Evolutionary conservation across 176 grass and related monocot species (phyloP), one percentile per base, ranked within the genome.

Genomic region (Carex parvula): DNA sequence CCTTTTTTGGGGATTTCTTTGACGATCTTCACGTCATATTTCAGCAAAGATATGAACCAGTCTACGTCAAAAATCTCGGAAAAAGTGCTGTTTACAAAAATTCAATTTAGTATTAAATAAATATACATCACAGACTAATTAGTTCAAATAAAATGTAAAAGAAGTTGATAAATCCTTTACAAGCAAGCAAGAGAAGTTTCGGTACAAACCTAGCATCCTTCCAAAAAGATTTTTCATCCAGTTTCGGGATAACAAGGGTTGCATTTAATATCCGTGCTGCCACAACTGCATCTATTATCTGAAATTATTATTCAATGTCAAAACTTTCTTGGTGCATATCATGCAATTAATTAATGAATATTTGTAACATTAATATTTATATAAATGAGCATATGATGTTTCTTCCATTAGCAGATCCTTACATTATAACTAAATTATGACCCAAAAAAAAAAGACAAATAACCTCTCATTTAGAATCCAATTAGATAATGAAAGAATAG

Each of bases 271-370:
- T 92, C 32, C 90, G 88, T 42, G 97, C 93, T 70, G 91, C 93
- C 63, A 99, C 88, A 85, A 99, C 93, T 84, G 85, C 97, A 91
- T 99, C 97, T 86, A 92, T 94, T 84, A 99, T 99, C 97, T 99
- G 91, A 41, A 89, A 92, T 81, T 68, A 16, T 85, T 54, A 86
- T 60, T 39, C 74, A 82, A 21, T 12, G 77, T 76, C 18, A 74
- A 26, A 59, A 32, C 14, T 44, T 70, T 30, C 3, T 1, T 9
- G 1, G 82, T 59, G 87, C 46, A 52, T 56, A 32, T 58, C 50
- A 26, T 12, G 2, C 54, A 12, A 12, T 60, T 81, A 4, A 42
- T 60, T 81, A 17, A 42, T 26, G 59, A 39, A 46, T 14, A 62
- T 46, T 64, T 22, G 59, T 48, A 62, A 60, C 14, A 42, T 55